These are phyloP conservation scores for Penicillium sp. DNA, from an alignment of 2,329 filamentous ascomycete genomes.

Conservation along the genomic window DNA sequence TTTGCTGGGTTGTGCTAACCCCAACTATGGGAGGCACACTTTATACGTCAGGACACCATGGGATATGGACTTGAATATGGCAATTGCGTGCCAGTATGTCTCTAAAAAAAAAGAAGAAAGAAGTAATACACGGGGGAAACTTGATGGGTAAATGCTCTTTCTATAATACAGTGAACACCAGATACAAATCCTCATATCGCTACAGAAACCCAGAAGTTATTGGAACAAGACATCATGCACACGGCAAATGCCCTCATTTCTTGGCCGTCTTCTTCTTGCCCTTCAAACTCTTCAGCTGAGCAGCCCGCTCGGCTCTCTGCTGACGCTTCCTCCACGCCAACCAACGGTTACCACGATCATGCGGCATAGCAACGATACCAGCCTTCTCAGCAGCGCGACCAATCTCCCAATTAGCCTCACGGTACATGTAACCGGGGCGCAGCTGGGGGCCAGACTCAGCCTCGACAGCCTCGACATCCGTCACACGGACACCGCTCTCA, in stretches of 20 bases:
- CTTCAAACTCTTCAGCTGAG: conserved; percentile 56
- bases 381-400: conserved; percentile 62
- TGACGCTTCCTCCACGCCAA: conserved; percentile 63
- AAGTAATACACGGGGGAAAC: neutral
- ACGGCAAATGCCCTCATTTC: conserved; percentile 29
- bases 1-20: neutral
- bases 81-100: neutral
- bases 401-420: conserved; percentile 68
- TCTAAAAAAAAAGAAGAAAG: neutral
- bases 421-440: conserved; percentile 62
- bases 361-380: conserved; percentile 56
- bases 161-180: conserved; percentile 39
- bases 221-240: conserved; percentile 26
- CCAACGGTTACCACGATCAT: conserved; percentile 61
- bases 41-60: neutral
- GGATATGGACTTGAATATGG: neutral
- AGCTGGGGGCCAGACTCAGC: conserved; percentile 38
- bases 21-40: neutral
- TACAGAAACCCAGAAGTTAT: conserved; percentile 23
- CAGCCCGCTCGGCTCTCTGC: conserved; percentile 51
- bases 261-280: conserved; percentile 46
- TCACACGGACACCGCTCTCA: conserved; percentile 26
- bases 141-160: conserved; percentile 23
- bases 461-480: conserved; percentile 25
- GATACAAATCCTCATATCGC: conserved; percentile 28